Conservation (phyloP, 371 early-diverging fungal genomes). For the Homolaphlyctis polyrhiza region DNA sequence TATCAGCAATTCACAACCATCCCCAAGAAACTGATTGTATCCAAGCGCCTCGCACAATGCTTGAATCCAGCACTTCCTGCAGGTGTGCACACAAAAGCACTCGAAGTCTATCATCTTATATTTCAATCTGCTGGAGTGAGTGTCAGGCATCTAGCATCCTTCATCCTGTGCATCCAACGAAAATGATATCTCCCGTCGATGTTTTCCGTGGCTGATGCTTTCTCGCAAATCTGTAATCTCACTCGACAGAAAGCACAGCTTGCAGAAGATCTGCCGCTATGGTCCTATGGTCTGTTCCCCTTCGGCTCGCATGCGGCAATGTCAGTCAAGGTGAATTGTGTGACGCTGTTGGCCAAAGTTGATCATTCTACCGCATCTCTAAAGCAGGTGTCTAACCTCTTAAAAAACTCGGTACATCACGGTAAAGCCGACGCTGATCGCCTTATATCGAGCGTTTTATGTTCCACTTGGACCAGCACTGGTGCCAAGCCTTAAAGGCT, state of each 20-base stretch:
- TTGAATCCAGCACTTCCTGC: constrained; percentile 98
- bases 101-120: constrained; percentile 88
- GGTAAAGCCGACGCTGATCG: constrained; percentile 67
- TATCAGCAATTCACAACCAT: constrained; percentile 69
- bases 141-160: background rate
- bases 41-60: constrained; percentile 96
- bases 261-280: constrained; percentile 75
- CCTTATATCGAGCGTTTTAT: constrained; percentile 68
- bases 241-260: constrained; percentile 63
- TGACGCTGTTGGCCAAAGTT: background rate
- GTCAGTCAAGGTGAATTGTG: constrained; percentile 63
- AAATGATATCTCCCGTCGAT: background rate
- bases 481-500: constrained; percentile 69
- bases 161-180: background rate
- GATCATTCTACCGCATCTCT: background rate
- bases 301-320: constrained; percentile 83
- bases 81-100: constrained; percentile 96
- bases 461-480: constrained; percentile 66
- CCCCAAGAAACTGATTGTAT: constrained; percentile 81
- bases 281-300: constrained; percentile 88
- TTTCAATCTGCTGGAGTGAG: constrained; percentile 77
- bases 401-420: background rate
- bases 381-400: no score
- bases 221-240: background rate
- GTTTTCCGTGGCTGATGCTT: background rate